phyloP scores from a whole-genome alignment of 2,329 filamentous ascomycete genomes.

The Arthrobotrys pseudoclavata region DNA sequence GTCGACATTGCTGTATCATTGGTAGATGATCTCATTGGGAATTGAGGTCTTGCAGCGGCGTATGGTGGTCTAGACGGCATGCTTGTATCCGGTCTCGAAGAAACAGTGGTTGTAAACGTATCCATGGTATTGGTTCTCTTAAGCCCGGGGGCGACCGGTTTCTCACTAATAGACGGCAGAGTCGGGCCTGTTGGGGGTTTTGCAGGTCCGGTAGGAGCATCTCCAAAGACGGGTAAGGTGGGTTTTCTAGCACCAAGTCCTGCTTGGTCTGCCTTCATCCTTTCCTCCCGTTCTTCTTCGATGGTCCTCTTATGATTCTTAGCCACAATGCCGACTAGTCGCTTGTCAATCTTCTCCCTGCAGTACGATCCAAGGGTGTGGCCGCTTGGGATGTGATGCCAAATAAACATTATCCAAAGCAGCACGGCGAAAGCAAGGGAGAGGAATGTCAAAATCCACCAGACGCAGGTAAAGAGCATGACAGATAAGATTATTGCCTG shows the following conservation, averaged over 20 bases:
- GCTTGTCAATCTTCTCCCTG: slow-evolving; percentile 88
- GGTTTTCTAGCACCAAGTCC: slow-evolving; percentile 44
- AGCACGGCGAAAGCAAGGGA: slow-evolving; percentile 80
- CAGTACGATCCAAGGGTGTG: slow-evolving; percentile 89
- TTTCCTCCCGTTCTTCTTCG: slow-evolving; percentile 73
- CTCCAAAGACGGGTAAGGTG: slow-evolving; percentile 46
- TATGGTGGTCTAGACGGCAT: slow-evolving; percentile 51
- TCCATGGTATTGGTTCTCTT: slow-evolving; percentile 57
- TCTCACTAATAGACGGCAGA: slow-evolving; percentile 44
- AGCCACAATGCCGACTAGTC: slow-evolving; percentile 85
- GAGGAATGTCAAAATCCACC: slow-evolving; percentile 86
- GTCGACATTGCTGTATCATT: slow-evolving; percentile 31
- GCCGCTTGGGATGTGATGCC: slow-evolving; percentile 86
- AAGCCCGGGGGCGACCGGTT: slow-evolving; percentile 38
- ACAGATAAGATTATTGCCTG: slow-evolving; percentile 88
- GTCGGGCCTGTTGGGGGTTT: slow-evolving; percentile 31
- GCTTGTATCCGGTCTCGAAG: slow-evolving; percentile 45
- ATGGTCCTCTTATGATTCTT: slow-evolving; percentile 90
- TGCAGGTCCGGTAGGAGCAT: slow-evolving; percentile 15
- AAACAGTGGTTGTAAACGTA: slow-evolving; percentile 57
- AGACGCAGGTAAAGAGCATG: slow-evolving; percentile 80
- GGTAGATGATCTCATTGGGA: slow-evolving; percentile 36
- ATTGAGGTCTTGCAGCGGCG: slow-evolving; percentile 39
- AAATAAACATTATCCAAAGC: slow-evolving; percentile 89
- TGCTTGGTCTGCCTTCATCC: slow-evolving; percentile 56